Evolutionary conservation across 2,329 filamentous ascomycete genomes (phyloP).

Genomic region (Capronia americana): DNA sequence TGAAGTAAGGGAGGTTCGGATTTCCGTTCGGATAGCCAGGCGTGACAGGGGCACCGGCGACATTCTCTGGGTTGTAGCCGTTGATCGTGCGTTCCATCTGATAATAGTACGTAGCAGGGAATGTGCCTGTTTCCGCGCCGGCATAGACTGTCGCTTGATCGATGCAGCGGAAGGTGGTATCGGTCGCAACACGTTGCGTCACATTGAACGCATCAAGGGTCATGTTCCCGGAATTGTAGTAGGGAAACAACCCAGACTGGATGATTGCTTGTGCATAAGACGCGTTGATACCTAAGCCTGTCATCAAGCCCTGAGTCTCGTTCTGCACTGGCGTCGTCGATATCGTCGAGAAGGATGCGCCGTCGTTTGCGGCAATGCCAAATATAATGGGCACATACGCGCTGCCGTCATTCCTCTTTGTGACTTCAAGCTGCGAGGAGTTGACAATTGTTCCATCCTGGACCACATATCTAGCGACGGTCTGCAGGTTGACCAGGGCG

Average conservation of each 20-base stretch:
- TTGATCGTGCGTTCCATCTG: conserved; percentile 65
- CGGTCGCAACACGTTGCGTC: conserved; percentile 61
- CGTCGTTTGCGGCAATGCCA: conserved; percentile 62
- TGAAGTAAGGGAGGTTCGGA: conserved; percentile 60
- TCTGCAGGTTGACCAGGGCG: conserved; percentile 26
- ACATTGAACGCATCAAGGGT: conserved; percentile 65
- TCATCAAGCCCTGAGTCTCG: conserved; percentile 52
- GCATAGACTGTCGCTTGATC: conserved; percentile 65
- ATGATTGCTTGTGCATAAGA: conserved; percentile 52
- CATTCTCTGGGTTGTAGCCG: conserved; percentile 60
- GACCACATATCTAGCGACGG: conserved; percentile 57
- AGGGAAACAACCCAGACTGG: conserved; percentile 58
- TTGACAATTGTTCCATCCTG: conserved; percentile 65
- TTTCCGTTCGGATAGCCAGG: conserved; percentile 53
- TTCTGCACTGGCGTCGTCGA: conserved; percentile 53
- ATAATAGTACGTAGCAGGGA: conserved; percentile 63
- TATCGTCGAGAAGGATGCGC: conserved; percentile 60
- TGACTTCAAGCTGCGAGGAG: conserved; percentile 56
- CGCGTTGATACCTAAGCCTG: conserved; percentile 55
- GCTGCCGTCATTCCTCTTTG: conserved; percentile 49
- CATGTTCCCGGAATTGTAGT: conserved; percentile 55
- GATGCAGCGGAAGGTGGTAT: conserved; percentile 65
- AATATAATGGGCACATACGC: conserved; percentile 63
- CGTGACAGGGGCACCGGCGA: conserved; percentile 55
- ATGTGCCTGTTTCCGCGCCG: conserved; percentile 53